Evolutionary conservation across 1,139 yeast genomes (phyloP).

Genomic region (Blastobotrys elegans): DNA sequence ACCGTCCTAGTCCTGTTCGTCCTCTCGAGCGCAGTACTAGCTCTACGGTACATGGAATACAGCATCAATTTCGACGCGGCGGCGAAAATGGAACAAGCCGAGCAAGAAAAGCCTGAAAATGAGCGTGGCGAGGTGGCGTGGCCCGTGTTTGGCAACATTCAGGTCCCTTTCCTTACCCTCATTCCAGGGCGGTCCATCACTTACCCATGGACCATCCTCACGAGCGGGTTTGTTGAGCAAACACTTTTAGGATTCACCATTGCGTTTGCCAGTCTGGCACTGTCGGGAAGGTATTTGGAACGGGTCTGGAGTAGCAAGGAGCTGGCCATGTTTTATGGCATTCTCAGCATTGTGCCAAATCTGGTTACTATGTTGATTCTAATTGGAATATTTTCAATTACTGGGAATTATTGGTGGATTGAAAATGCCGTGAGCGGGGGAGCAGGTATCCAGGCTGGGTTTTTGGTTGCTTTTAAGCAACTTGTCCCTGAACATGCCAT

Average conservation of each 20-base stretch:
- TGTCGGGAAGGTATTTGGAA: slow-evolving; percentile 52
- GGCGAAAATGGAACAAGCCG: slow-evolving; percentile 4
- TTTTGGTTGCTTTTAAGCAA: slow-evolving; percentile 82
- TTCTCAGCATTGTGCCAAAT: slow-evolving; percentile 58
- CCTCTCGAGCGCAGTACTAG: slow-evolving; percentile 32
- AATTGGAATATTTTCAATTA: slow-evolving; percentile 11
- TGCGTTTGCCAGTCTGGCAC: slow-evolving; percentile 46
- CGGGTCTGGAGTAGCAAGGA: slow-evolving; percentile 56
- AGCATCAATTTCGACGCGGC: not conserved
- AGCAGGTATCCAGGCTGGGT: slow-evolving; percentile 64
- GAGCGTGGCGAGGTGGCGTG: not conserved
- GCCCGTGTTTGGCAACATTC: slow-evolving; percentile 35
- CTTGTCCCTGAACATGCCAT: slow-evolving; percentile 84
- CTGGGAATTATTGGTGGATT: slow-evolving; percentile 15
- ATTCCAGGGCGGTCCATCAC: slow-evolving; percentile 57
- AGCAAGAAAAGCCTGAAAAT: not conserved
- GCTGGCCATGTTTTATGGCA: slow-evolving; percentile 51
- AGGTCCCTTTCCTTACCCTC: slow-evolving; percentile 61
- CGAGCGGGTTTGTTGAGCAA: slow-evolving; percentile 69
- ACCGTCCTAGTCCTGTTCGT: slow-evolving; percentile 27
- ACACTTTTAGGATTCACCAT: slow-evolving; percentile 47
- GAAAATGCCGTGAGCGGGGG: slow-evolving; percentile 59
- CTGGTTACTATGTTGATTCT: slow-evolving; percentile 12
- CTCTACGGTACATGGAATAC: slow-evolving; percentile 30
- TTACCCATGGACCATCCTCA: slow-evolving; percentile 73